Conservation (phyloP, 169 alveolate genomes). For the Cryptosporidium ubiquitum region DNA sequence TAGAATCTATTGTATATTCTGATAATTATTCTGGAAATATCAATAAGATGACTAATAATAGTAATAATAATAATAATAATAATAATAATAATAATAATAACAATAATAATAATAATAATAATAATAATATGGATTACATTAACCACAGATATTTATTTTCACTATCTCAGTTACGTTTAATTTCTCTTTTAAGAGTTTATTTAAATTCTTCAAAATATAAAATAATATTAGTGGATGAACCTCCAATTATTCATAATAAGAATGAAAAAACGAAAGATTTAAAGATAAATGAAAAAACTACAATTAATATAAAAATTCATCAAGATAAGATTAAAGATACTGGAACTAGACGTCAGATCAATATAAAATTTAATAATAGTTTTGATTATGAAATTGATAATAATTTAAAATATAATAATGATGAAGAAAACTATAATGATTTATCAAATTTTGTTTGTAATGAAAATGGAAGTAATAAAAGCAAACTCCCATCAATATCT, state of each 20-base stretch:
- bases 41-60: not conserved
- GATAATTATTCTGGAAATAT: constrained; percentile 23
- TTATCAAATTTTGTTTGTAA: too few relatives aligned
- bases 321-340: not conserved
- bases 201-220: constrained; percentile 38
- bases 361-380: constrained; percentile 6
- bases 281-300: not conserved
- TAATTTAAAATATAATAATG: not conserved
- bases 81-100: not conserved
- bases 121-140: not conserved
- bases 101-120: not conserved
- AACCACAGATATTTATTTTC: constrained; percentile 14
- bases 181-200: constrained; percentile 42
- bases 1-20: constrained; percentile 31
- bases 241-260: constrained; percentile 21
- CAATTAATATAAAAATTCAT: not conserved
- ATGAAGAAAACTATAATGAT: not conserved
- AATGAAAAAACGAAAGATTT: not conserved
- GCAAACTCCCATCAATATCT: constrained; percentile 16
- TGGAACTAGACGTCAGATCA: not conserved
- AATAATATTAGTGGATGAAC: constrained; percentile 40
- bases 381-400: not conserved
- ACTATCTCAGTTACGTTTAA: constrained; percentile 39
- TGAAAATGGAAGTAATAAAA: too few relatives aligned
- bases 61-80: not conserved